Evolutionary conservation across 2,329 filamentous ascomycete species (phyloP).

Genomic region (Ascochyta fabae): DNA sequence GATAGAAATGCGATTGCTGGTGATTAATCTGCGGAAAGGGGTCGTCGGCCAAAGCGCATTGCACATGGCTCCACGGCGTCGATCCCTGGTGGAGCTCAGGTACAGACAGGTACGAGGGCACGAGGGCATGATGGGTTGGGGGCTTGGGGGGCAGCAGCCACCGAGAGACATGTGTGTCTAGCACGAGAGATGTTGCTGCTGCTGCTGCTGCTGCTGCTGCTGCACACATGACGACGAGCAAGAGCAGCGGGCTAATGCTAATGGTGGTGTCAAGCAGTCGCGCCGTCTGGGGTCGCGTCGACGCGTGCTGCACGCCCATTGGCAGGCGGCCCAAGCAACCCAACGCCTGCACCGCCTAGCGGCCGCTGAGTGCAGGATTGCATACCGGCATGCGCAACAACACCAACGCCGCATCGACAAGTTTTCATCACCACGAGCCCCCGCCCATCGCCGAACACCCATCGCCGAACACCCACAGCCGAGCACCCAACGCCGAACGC

Average conservation of each 20-base stretch:
- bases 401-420: slow-evolving; percentile 18
- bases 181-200: too few relatives aligned
- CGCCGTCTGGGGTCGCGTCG: neutral
- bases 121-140: too few relatives aligned
- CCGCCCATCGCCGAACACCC: slow-evolving; percentile 24
- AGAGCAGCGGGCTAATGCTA: neutral
- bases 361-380: neutral
- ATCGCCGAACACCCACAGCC: neutral
- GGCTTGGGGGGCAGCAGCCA: neutral
- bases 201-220: too few relatives aligned
- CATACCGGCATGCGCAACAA: slow-evolving; percentile 9
- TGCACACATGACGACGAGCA: neutral
- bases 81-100: slow-evolving; percentile 14
- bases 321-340: slow-evolving; percentile 11
- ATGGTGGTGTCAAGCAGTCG: too few relatives aligned
- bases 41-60: slow-evolving; percentile 3
- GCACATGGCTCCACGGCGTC: slow-evolving; percentile 3
- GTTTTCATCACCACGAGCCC: slow-evolving; percentile 26
- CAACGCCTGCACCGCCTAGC: slow-evolving; percentile 3
- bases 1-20: slow-evolving; percentile 15
- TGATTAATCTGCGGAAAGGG: slow-evolving; percentile 19
- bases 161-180: too few relatives aligned
- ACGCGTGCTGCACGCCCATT: slow-evolving; percentile 17
- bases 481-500: neutral
- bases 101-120: neutral